Conservation (phyloP, 495 filamentous ascomycete genomes). For the Penicillium subrubescens region DNA sequence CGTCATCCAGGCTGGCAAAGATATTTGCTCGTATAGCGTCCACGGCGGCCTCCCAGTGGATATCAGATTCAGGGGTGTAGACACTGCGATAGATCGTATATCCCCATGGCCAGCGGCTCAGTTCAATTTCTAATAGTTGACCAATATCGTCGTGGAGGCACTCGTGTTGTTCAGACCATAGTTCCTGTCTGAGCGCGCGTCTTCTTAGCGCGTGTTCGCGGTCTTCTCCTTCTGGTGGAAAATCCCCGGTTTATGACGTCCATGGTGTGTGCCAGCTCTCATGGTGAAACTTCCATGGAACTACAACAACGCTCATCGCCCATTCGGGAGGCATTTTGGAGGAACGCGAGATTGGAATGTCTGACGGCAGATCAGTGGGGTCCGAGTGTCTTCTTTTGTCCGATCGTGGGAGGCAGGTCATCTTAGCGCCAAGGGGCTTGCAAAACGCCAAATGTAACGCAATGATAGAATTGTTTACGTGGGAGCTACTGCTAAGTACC, state of each 20-base stretch:
- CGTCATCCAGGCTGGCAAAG: too few species aligned
- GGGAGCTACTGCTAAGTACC: too few species aligned
- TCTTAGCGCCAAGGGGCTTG: background rate
- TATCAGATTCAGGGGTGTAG: too few species aligned
- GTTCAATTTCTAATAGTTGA: too few species aligned
- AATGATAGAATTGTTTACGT: background rate
- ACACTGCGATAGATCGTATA: too few species aligned
- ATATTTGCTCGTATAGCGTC: too few species aligned
- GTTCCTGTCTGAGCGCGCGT: background rate
- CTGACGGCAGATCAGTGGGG: background rate
- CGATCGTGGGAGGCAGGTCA: background rate
- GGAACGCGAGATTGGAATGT: background rate
- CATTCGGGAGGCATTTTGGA: background rate
- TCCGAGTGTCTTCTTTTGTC: background rate
- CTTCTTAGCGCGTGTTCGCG: background rate
- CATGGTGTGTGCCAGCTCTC: background rate
- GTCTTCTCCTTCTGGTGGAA: background rate
- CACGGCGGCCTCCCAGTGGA: too few species aligned
- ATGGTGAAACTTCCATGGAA: background rate
- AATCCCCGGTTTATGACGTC: background rate
- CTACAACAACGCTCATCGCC: background rate
- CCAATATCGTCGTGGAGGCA: background rate
- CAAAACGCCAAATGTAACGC: background rate
- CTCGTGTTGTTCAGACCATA: background rate
- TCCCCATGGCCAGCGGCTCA: too few species aligned